Percentiles rank a stretch among this genome's conserved stretches.
Conservation (phyloP, 23 red algal species). For the Gracilaria gracilis region DNA sequence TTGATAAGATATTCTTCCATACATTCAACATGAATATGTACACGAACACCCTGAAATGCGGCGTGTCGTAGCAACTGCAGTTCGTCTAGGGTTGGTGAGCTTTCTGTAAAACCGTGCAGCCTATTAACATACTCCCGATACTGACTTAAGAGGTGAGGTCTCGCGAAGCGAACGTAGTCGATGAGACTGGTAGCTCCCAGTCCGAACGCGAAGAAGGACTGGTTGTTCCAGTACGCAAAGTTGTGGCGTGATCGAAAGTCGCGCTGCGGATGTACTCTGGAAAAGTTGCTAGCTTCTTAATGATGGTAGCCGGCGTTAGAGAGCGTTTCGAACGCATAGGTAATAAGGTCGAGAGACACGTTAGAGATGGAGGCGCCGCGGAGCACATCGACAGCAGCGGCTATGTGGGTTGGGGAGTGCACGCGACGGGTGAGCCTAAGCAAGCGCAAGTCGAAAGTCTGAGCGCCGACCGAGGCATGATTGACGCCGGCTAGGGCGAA, state of each 20-base stretch:
- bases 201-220: slow-evolving; percentile 90
- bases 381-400: slow-evolving; percentile 62
- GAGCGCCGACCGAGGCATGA: slow-evolving; percentile 86
- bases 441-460: slow-evolving; percentile 80
- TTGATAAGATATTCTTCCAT: slow-evolving; percentile 73
- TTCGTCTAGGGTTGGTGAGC: not conserved
- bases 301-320: slow-evolving; percentile 69
- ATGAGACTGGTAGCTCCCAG: slow-evolving; percentile 87
- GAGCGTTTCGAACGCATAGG: slow-evolving; percentile 65
- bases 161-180: slow-evolving; percentile 69
- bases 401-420: slow-evolving; percentile 73
- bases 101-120: not conserved
- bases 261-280: not conserved
- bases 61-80: not conserved
- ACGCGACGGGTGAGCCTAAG: slow-evolving; percentile 75
- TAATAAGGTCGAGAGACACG: slow-evolving; percentile 90
- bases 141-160: slow-evolving; percentile 52
- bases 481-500: slow-evolving; percentile 77
- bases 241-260: slow-evolving; percentile 84
- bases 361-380: slow-evolving; percentile 60
- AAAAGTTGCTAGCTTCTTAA: slow-evolving; percentile 93
- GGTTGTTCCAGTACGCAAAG: slow-evolving; percentile 87
- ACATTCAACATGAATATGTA: slow-evolving; percentile 24
- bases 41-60: slow-evolving; percentile 19
- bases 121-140: slow-evolving; percentile 69